Evolutionary conservation across 2,329 filamentous ascomycete species (phyloP).

Genomic region (Ustulina deusta): DNA sequence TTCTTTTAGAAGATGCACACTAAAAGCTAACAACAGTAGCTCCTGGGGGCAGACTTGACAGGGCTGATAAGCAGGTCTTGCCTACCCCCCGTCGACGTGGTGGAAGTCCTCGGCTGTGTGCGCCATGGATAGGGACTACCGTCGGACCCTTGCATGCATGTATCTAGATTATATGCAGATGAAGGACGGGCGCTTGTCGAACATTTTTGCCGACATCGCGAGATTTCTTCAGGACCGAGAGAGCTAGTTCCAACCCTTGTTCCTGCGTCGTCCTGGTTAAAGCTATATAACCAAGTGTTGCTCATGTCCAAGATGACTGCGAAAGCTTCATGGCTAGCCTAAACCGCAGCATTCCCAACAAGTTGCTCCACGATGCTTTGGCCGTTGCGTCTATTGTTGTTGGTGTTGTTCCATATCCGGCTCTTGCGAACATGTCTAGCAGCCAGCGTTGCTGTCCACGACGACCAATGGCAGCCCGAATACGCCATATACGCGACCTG

Average conservation of each 20-base stretch:
- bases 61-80: conserved; percentile 35
- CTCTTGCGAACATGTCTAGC: conserved; percentile 44
- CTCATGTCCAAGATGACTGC: conserved; percentile 12
- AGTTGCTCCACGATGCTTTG: conserved; percentile 43
- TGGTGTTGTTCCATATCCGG: conserved; percentile 40
- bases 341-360: conserved; percentile 32
- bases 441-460: conserved; percentile 44
- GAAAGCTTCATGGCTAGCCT: conserved; percentile 17
- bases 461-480: conserved; percentile 49
- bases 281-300: conserved; percentile 28
- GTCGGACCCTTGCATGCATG: conserved; percentile 42
- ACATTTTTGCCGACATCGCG: conserved; percentile 37
- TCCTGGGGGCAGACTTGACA: conserved; percentile 1
- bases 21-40: conserved; percentile 3
- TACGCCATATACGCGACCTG: conserved; percentile 48
- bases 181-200: conserved; percentile 37
- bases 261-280: background rate
- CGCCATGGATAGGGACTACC: conserved; percentile 31
- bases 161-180: conserved; percentile 23
- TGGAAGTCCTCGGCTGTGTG: conserved; percentile 31
- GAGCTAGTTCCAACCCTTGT: conserved; percentile 4
- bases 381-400: conserved; percentile 40
- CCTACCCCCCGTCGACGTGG: conserved; percentile 30
- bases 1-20: conserved; percentile 8
- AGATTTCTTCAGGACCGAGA: conserved; percentile 31